Conservation (phyloP, 1,139 yeast genomes). For the Saccharomyces uvarum region DNA sequence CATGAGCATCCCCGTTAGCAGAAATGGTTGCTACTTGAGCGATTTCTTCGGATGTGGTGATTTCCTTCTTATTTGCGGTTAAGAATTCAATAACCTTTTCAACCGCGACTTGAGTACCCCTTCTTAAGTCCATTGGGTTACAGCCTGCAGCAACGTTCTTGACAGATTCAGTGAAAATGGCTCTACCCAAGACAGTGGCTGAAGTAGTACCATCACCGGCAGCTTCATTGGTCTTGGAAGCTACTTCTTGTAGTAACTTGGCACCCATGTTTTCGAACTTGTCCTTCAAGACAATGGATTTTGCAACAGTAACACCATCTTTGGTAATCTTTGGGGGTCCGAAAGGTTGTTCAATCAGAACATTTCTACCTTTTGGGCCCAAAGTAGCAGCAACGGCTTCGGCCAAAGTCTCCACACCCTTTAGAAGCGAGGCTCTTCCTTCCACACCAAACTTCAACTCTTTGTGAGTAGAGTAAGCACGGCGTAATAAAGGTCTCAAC, state of each 20-base stretch:
- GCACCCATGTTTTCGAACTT: constrained; percentile 95
- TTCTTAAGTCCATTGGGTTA: constrained; percentile 98
- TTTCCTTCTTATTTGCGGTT: constrained; percentile 87
- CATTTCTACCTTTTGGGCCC: constrained; percentile 98
- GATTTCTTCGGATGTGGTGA: constrained; percentile 93
- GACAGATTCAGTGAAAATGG: constrained; percentile 93
- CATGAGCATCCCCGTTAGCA: constrained; percentile 94
- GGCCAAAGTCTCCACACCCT: constrained; percentile 94
- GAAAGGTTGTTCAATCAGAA: constrained; percentile 90
- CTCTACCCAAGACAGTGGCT: constrained; percentile 94
- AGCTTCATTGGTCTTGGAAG: constrained; percentile 93
- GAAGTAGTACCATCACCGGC: constrained; percentile 99
- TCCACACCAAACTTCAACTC: constrained; percentile 97
- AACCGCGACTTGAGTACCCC: constrained; percentile 98
- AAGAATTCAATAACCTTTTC: constrained; percentile 89
- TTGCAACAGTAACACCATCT: constrained; percentile 98
- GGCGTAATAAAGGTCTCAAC: constrained; percentile 9
- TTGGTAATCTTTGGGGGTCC: constrained; percentile 98
- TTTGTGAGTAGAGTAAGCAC: constrained; percentile 63
- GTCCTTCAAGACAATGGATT: constrained; percentile 76
- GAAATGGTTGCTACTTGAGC: constrained; percentile 99
- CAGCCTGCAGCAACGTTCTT: constrained; percentile 99
- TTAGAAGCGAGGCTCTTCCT: constrained; percentile 92
- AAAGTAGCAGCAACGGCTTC: constrained; percentile 95
- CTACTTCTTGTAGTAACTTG: constrained; percentile 92